Conservation (phyloP, 2,329 filamentous ascomycete genomes). For the Apiospora saccharicola region DNA sequence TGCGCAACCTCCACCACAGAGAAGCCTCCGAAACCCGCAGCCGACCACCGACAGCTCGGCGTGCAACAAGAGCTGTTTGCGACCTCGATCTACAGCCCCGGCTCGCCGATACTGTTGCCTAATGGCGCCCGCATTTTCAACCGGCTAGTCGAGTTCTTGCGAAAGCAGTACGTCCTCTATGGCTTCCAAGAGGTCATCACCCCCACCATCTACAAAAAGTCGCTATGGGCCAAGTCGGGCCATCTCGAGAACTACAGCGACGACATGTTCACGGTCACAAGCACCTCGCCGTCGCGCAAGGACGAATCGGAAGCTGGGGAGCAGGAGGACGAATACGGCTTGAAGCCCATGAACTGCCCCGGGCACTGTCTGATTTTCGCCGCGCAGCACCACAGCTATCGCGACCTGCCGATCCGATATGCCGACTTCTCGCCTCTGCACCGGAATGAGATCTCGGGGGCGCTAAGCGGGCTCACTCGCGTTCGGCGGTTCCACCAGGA, state of each 20-base stretch:
- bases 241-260: constrained; percentile 91
- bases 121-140: constrained; percentile 86
- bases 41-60: constrained; percentile 68
- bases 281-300: constrained; percentile 53
- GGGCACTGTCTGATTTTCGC: constrained; percentile 90
- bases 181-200: constrained; percentile 90
- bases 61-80: constrained; percentile 79
- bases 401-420: constrained; percentile 88
- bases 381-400: constrained; percentile 84
- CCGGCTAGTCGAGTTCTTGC: constrained; percentile 80
- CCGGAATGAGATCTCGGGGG: constrained; percentile 93
- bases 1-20: constrained; percentile 37
- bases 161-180: constrained; percentile 83
- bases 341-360: constrained; percentile 99
- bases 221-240: constrained; percentile 84
- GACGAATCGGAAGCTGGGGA: constrained; percentile 41
- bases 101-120: constrained; percentile 84
- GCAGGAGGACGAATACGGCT: constrained; percentile 53
- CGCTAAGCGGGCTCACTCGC: constrained; percentile 87
- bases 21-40: constrained; percentile 38
- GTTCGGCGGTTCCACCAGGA: constrained; percentile 96
- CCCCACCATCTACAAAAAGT: constrained; percentile 89
- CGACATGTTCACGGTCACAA: constrained; percentile 87
- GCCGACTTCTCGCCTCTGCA: constrained; percentile 97
- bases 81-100: constrained; percentile 80